A percentile compares a stretch with the other conserved stretches of the same genome.
These are phyloP conservation scores for Maudiozyma bulderi DNA, from an alignment of 805 yeast species.

Conservation along the genomic window DNA sequence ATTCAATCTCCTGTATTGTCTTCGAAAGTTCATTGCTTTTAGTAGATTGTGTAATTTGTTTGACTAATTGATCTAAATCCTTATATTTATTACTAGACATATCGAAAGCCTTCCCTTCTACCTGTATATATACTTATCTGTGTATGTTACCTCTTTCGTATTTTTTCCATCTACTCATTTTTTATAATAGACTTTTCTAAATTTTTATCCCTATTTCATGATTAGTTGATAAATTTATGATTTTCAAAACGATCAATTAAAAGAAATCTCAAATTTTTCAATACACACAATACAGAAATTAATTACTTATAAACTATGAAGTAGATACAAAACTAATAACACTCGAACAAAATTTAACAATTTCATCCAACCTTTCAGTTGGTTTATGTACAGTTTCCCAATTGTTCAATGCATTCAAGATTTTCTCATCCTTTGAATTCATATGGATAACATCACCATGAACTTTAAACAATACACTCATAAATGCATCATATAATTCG, in stretches of 20 bases:
- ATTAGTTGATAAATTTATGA: too few relatives aligned
- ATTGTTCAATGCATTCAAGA: conserved; percentile 37
- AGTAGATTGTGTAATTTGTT: conserved; percentile 2
- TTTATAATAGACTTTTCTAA: background rate
- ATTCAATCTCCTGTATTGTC: conserved; percentile 18
- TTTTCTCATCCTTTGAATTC: conserved; percentile 29
- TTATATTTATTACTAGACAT: conserved; percentile 1
- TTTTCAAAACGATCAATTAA: too few relatives aligned
- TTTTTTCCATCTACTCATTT: background rate
- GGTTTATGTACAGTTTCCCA: conserved; percentile 42
- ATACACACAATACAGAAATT: background rate
- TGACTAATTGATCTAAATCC: conserved; percentile 4
- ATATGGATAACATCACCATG: conserved; percentile 72
- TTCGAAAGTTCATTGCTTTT: conserved; percentile 7
- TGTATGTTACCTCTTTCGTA: background rate
- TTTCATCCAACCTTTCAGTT: conserved; percentile 47
- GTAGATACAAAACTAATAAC: conserved; percentile 50
- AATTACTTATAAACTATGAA: conserved; percentile 5
- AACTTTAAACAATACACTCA: conserved; percentile 58
- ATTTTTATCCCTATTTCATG: background rate
- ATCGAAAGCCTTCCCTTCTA: background rate
- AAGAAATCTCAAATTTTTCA: background rate
- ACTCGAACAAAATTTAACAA: conserved; percentile 74
- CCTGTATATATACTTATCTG: background rate
- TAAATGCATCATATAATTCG: conserved; percentile 76